These are phyloP conservation scores for Aspergillus sparsus DNA, from an alignment of 495 filamentous ascomycete genomes.

Conservation along the genomic window DNA sequence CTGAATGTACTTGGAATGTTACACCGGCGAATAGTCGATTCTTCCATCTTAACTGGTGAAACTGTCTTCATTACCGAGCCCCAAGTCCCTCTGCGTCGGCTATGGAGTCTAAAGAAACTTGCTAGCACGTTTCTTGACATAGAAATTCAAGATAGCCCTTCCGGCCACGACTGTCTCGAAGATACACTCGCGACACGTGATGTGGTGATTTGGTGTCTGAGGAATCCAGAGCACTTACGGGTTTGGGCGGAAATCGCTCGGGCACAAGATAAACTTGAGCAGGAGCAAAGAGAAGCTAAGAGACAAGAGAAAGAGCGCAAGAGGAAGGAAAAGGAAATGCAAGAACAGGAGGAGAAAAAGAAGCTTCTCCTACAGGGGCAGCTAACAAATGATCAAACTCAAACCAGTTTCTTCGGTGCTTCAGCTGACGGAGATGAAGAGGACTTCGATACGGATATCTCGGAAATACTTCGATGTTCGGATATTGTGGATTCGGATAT, in stretches of 20 bases:
- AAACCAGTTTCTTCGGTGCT: background rate
- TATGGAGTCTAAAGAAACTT: conserved; percentile 37
- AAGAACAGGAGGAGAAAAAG: background rate
- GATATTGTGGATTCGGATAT: conserved; percentile 8
- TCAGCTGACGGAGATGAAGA: conserved; percentile 4
- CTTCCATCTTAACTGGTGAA: conserved; percentile 30
- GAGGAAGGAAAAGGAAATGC: conserved; percentile 7
- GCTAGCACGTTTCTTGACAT: conserved; percentile 30
- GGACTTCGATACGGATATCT: background rate
- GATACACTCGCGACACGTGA: conserved; percentile 44
- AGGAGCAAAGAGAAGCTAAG: conserved; percentile 10
- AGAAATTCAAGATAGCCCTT: conserved; percentile 34
- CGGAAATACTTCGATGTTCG: conserved; percentile 8
- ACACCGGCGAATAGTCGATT: conserved; percentile 45
- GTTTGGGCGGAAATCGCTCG: conserved; percentile 27
- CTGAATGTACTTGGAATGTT: conserved; percentile 46
- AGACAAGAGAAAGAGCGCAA: conserved; percentile 18
- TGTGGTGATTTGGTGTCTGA: conserved; percentile 39
- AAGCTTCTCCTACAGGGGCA: background rate
- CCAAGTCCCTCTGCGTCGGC: conserved; percentile 11
- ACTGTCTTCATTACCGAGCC: conserved; percentile 21
- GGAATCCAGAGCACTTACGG: conserved; percentile 26
- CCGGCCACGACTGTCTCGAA: conserved; percentile 42
- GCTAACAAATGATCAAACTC: background rate
- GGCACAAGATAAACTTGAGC: conserved; percentile 7